Evolutionary conservation across 176 grass and related monocot species (phyloP).

Genomic region (Pontederia crassipes): DNA sequence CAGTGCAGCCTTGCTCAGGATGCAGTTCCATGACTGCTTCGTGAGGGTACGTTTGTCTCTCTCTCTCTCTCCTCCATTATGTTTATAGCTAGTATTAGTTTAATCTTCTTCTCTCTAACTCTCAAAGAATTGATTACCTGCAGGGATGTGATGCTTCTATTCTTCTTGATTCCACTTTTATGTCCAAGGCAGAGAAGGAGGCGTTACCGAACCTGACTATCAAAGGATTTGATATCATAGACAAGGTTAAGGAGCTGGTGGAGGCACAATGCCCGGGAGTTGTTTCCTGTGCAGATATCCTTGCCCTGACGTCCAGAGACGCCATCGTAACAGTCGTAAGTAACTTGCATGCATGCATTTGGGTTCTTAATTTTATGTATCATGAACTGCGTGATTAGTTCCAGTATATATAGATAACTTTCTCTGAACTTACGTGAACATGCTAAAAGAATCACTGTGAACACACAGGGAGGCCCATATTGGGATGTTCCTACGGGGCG

Average conservation of each 20-base stretch:
- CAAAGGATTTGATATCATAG: constrained; percentile 51
- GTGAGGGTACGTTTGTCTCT: constrained; percentile 1
- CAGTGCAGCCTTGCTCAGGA: constrained; percentile 14
- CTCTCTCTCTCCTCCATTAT: too few species aligned
- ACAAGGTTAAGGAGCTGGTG: constrained; percentile 50
- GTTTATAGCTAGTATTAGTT: too few species aligned
- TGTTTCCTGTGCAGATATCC: constrained; percentile 67
- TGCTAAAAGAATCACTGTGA: too few species aligned
- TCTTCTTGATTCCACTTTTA: constrained; percentile 25
- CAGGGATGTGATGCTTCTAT: constrained; percentile 81
- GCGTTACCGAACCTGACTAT: constrained; percentile 49
- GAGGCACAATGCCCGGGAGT: constrained; percentile 44
- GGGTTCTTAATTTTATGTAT: background rate
- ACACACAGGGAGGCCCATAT: constrained; percentile 12
- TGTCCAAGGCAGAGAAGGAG: constrained; percentile 46
- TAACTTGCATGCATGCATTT: background rate
- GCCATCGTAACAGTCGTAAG: constrained; percentile 45
- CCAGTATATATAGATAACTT: too few species aligned
- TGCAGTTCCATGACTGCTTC: constrained; percentile 27
- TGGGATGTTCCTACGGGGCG: constrained; percentile 23
- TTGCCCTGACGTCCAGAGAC: constrained; percentile 62
- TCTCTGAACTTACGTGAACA: too few species aligned
- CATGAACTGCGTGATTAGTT: too few species aligned
- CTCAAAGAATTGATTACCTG: background rate
- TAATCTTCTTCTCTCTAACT: too few species aligned